Percentiles rank a stretch among this genome's conserved stretches.
These are phyloP conservation scores for Aspergillus nanangensis DNA, from an alignment of 495 filamentous ascomycete genomes.

Conservation along the genomic window DNA sequence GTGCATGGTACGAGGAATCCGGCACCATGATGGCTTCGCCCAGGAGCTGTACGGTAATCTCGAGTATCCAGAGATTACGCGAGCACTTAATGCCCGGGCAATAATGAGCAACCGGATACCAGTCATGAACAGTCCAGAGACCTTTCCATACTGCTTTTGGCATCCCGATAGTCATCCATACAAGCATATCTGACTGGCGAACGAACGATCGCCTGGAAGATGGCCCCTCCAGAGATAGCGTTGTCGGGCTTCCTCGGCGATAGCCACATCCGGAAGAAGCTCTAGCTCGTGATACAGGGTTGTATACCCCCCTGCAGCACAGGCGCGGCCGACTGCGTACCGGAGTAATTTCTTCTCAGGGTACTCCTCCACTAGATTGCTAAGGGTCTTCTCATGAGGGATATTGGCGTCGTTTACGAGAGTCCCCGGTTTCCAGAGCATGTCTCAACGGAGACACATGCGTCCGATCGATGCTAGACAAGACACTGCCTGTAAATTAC, in stretches of 20 bases:
- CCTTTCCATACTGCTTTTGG: conserved; percentile 13
- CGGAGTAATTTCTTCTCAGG: too few species aligned
- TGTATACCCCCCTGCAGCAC: conserved; percentile 25
- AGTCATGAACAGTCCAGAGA: conserved; percentile 8
- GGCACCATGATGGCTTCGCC: conserved; percentile 7
- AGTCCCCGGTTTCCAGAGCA: conserved; percentile 2
- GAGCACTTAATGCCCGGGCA: conserved; percentile 5
- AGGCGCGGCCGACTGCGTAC: conserved; percentile 28
- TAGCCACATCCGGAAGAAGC: conserved; percentile 23
- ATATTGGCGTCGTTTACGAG: too few species aligned
- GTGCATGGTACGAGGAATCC: conserved; percentile 24
- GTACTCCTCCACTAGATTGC: too few species aligned
- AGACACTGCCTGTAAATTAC: conserved; percentile 7
- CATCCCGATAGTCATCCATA: conserved; percentile 19
- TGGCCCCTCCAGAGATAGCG: conserved; percentile 14
- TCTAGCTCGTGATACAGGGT: conserved; percentile 24
- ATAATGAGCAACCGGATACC: conserved; percentile 11
- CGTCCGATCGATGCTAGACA: conserved; percentile 15
- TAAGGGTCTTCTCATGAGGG: too few species aligned
- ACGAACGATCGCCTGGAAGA: conserved; percentile 22
- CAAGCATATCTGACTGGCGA: conserved; percentile 15
- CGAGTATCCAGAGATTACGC: conserved; percentile 1
- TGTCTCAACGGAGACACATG: conserved; percentile 28
- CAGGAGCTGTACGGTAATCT: conserved; percentile 1
- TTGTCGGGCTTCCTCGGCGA: conserved; percentile 27